Evolutionary conservation across 192 early-diverging fungal species (phyloP).

Genomic region (Umbelopsis isabellina): DNA sequence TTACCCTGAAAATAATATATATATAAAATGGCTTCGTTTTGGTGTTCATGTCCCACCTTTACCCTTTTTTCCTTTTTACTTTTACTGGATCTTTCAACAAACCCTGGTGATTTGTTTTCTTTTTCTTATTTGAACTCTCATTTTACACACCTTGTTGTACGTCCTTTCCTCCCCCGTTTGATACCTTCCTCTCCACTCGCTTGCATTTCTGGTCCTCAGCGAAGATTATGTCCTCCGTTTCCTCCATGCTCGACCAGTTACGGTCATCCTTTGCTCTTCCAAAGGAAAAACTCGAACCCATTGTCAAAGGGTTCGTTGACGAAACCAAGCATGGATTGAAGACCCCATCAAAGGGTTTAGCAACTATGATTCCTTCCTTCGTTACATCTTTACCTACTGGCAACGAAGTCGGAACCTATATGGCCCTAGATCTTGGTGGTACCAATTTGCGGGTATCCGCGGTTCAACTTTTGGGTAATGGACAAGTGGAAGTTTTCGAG

Average conservation of each 20-base stretch:
- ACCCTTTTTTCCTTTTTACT: neutral
- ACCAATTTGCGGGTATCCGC: slow-evolving; percentile 90
- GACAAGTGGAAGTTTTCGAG: slow-evolving; percentile 61
- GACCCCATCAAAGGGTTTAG: slow-evolving; percentile 43
- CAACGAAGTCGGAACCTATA: slow-evolving; percentile 81
- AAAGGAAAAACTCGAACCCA: slow-evolving; percentile 25
- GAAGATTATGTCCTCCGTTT: slow-evolving; percentile 19
- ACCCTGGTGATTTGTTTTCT: slow-evolving; percentile 13
- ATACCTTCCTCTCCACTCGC: neutral
- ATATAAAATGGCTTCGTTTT: neutral
- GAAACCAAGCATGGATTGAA: slow-evolving; percentile 32
- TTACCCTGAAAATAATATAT: slow-evolving; percentile 20
- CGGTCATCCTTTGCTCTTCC: slow-evolving; percentile 24
- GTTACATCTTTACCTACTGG: slow-evolving; percentile 81
- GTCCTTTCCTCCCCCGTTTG: slow-evolving; percentile 6
- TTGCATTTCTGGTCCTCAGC: neutral
- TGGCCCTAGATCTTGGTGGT: slow-evolving; percentile 93
- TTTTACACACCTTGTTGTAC: neutral
- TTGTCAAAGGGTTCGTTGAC: slow-evolving; percentile 35
- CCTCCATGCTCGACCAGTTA: slow-evolving; percentile 23
- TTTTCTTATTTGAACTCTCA: slow-evolving; percentile 9
- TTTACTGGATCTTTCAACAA: neutral
- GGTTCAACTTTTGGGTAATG: slow-evolving; percentile 78
- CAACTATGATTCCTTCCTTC: slow-evolving; percentile 90
- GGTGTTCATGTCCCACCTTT: neutral